These are phyloP conservation scores for Parathielavia hyrcaniae DNA, from an alignment of 495 filamentous ascomycete species.

Conservation along the genomic window DNA sequence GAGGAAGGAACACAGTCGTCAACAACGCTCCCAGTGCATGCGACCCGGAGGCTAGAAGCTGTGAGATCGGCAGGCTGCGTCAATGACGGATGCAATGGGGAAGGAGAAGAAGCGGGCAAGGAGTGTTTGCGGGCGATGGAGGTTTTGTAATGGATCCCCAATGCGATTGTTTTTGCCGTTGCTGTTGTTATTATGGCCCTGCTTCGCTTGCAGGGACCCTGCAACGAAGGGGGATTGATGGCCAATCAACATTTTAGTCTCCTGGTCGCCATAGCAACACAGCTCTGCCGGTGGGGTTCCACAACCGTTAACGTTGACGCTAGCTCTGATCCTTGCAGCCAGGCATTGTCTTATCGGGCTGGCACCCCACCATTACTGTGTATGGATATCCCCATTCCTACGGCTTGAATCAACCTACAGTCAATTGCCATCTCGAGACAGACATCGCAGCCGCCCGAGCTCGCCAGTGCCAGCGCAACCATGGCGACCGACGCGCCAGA, in stretches of 20 bases:
- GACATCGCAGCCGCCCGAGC: not conserved
- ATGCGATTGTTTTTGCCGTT: slow-evolving; percentile 13
- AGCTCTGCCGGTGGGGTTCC: not conserved
- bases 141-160: slow-evolving; percentile 14
- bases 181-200: slow-evolving; percentile 16
- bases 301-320: too few relatives aligned
- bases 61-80: not conserved
- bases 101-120: slow-evolving; percentile 16
- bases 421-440: too few relatives aligned
- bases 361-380: slow-evolving; percentile 4
- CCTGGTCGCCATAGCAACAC: slow-evolving; percentile 12
- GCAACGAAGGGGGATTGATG: not conserved
- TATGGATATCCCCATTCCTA: too few relatives aligned
- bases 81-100: slow-evolving; percentile 19
- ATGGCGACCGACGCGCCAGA: slow-evolving; percentile 11
- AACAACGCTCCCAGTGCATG: not conserved
- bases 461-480: slow-evolving; percentile 7
- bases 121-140: slow-evolving; percentile 3
- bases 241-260: slow-evolving; percentile 5
- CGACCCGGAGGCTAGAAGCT: not conserved
- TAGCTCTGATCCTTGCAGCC: too few relatives aligned
- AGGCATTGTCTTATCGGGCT: slow-evolving; percentile 13
- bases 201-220: not conserved
- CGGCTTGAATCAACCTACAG: too few relatives aligned
- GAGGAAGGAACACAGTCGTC: not conserved